Evolutionary conservation across 352 stramenopile genomes (phyloP), one percentile per base, ranked within the genome.

Genomic region (Hyaloperonospora brassicae): DNA sequence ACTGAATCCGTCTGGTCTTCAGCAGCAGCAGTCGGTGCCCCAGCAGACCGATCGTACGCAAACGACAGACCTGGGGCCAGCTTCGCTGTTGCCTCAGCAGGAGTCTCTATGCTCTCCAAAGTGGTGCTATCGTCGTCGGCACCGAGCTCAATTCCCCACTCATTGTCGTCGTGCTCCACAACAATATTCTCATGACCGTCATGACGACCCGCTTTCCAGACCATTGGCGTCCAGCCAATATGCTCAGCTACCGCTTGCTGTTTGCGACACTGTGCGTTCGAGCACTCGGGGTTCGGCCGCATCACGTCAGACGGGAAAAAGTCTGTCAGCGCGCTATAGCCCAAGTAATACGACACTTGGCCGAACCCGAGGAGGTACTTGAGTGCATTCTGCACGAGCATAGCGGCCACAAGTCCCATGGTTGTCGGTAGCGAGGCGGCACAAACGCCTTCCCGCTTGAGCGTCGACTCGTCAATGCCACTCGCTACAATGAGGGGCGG

Each of bases 381-480:
- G 27, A 96, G 75, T 47, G 78, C 74, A 56, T 96, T 95, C 56
- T 96, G 86, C 50, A 94, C 84, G 11, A 96, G 67, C 57, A 95
- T 51, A 12, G 83, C 81, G 7, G 86, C 84, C 4, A 96, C 79
- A 12, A 96, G 76, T 11, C 85, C 83, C 84, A 96, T 96, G 23
- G 86, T 96, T 27, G 86, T 96, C 6, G 86, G 86, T 40, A 96
- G 63, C 25, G 86, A 96, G 6, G 86, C 86, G 0, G 86, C 84
- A 39, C 86, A 96, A 23, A 95, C 86, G 1, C 86, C 86, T 39
- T 96, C 84, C 21, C 86, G 83, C 69, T 92, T 92, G 34, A 96
- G 72, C 31, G 81, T 91, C 24, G 76, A 83, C 57, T 96, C 86
- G 46, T 91, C 82, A 50, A 92, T 89, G 47, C 86, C 86, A 34